Evolutionary conservation across 305 asterid species (phyloP), one percentile per base, ranked within the genome.

Genomic region (Petunia hybrid): DNA sequence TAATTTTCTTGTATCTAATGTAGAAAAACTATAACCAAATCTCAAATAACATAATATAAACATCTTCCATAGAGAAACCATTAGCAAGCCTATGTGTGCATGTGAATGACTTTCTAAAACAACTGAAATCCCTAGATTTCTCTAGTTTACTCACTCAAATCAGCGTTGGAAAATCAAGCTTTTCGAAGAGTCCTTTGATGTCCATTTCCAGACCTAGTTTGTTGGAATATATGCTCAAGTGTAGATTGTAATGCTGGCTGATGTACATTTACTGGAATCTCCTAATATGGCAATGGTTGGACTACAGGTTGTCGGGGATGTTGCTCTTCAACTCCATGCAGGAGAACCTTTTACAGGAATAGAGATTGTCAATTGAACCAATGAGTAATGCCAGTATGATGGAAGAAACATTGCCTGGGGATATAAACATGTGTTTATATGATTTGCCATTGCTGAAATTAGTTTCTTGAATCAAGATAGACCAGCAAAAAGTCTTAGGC

Each of bases 291-390:
- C 3, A 12, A 9, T 71, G 48, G 77, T 70, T 45, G 31, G 46
- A 80, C 80, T 77, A 12, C 89, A 95, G 99, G 95, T 94, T 62
- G 94, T 90, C 1, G 97, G 97, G 84, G 97, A 95, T 61, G 96
- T 91, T 74, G 96, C 97, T 71, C 90, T 92, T 55, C 98, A 92
- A 83, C 88, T 91, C 60, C 96, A 91, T 79, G 81, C 82, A 6
- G 95, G 97, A 53, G 80, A 77, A 57, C 67, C 92, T 46, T 85
- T 91, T 79, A 83, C 86, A 22, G 97, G 97, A 63, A 83, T 95
- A 81, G 99, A 94, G 83, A 8, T 90, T 55, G 95, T 92, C 77
- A 93, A 95, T 77, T 91, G 91, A 92, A 84, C 80, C 64, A 67
- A 60, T 39, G 43, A n/a, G 36, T 22, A 22, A 22, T 22, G 31